Conservation (phyloP, 768 basidiomycete species). For the Chlorophyllum brunneum region DNA sequence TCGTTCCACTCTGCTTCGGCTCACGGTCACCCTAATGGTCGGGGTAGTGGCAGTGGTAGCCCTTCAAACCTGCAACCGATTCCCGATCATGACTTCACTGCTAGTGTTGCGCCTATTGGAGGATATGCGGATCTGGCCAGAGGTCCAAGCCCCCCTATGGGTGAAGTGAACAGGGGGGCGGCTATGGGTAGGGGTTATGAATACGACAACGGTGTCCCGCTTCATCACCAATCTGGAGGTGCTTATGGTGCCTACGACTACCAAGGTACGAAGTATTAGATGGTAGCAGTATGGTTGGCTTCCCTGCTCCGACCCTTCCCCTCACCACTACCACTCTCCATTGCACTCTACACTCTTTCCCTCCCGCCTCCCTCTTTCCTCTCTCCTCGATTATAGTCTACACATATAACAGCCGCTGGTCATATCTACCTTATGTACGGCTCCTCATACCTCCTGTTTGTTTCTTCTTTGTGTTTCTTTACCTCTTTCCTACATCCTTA, state of each 20-base stretch:
- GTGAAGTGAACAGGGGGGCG: conserved; percentile 10
- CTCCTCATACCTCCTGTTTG: conserved; percentile 14
- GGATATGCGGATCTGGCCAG: conserved; percentile 83
- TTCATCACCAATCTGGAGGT: conserved; percentile 54
- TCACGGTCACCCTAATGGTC: conserved; percentile 25
- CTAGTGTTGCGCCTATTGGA: conserved; percentile 61
- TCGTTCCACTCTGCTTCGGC: conserved; percentile 63
- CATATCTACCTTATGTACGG: conserved; percentile 17
- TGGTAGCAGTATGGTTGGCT: background rate
- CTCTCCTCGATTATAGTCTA: conserved; percentile 13
- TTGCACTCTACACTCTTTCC: background rate
- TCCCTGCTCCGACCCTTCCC: conserved; percentile 4
- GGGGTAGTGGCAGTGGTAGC: conserved; percentile 4
- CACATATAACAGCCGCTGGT: conserved; percentile 26
- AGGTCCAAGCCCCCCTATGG: conserved; percentile 68
- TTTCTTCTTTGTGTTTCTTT: background rate
- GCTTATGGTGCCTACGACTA: conserved; percentile 33
- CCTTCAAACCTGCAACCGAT: conserved; percentile 22
- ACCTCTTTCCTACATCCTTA: conserved; percentile 1
- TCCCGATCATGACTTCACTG: conserved; percentile 77
- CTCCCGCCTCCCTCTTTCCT: conserved; percentile 5
- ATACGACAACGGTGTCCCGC: conserved; percentile 57
- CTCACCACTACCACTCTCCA: conserved; percentile 6
- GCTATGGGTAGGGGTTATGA: conserved; percentile 17
- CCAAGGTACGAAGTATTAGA: conserved; percentile 21